Percentiles rank a stretch among this genome's conserved stretches.
Evolutionary conservation across 2,329 filamentous ascomycete genomes (phyloP).

Genomic region (Xylariomycetidae sp.): DNA sequence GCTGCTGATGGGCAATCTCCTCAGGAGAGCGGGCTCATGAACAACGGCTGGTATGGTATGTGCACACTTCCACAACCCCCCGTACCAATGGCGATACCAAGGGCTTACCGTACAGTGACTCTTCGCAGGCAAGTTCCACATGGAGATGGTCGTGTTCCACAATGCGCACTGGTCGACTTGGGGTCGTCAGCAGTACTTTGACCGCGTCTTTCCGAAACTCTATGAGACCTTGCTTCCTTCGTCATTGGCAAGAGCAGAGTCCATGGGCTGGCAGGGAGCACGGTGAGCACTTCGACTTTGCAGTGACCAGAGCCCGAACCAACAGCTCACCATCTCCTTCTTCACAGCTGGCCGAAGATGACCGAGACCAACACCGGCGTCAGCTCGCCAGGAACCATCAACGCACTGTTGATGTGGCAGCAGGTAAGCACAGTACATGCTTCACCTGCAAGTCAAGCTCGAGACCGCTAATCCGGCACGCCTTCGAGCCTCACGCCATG

Average conservation of each 20-base stretch:
- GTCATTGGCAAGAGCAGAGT: constrained; percentile 23
- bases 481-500: constrained; percentile 44
- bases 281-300: too few relatives aligned
- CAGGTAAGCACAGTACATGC: too few relatives aligned
- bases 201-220: constrained; percentile 30
- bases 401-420: constrained; percentile 46
- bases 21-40: constrained; percentile 39
- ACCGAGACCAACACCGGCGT: constrained; percentile 37
- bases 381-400: constrained; percentile 43
- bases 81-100: neutral
- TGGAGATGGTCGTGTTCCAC: constrained; percentile 40
- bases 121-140: constrained; percentile 31
- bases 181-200: constrained; percentile 30
- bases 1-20: constrained; percentile 31
- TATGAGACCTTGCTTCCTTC: constrained; percentile 28
- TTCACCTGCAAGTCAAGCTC: too few relatives aligned
- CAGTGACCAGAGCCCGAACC: too few relatives aligned
- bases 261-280: constrained; percentile 29
- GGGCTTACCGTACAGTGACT: neutral
- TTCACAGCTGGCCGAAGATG: constrained; percentile 40
- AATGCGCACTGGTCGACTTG: constrained; percentile 34
- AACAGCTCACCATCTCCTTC: constrained; percentile 1
- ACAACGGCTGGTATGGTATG: constrained; percentile 40
- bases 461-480: too few relatives aligned
- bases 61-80: constrained; percentile 2